These are phyloP conservation scores for Kuraishia molischiana DNA, from an alignment of 805 yeast genomes.

Conservation along the genomic window DNA sequence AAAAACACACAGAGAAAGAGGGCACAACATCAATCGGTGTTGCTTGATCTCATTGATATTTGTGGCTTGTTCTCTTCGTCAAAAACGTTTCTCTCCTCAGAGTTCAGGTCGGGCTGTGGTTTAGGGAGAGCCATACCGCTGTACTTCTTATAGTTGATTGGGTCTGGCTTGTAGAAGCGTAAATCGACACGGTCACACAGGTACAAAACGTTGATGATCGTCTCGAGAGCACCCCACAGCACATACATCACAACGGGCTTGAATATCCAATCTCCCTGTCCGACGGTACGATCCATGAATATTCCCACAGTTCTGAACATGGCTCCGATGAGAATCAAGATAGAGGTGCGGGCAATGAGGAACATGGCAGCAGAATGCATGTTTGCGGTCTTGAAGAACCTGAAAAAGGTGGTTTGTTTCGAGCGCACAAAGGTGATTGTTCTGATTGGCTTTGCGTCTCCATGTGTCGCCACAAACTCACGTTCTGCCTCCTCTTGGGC, in stretches of 20 bases:
- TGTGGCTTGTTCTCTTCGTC: too few species aligned
- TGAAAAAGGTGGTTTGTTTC: not conserved
- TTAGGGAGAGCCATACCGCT: not conserved
- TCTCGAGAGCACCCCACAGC: constrained; percentile 61
- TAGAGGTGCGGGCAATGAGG: constrained; percentile 34
- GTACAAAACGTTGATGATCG: constrained; percentile 44
- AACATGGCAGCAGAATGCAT: constrained; percentile 26
- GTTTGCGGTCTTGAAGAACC: not conserved
- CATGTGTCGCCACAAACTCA: constrained; percentile 8
- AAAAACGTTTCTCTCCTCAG: too few species aligned
- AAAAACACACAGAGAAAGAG: too few species aligned
- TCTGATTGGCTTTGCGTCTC: not conserved
- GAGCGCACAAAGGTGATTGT: not conserved
- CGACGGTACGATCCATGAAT: constrained; percentile 23
- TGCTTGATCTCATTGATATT: too few species aligned
- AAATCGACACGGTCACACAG: constrained; percentile 60
- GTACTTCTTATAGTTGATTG: not conserved
- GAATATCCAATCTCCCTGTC: constrained; percentile 31
- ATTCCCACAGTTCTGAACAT: constrained; percentile 38
- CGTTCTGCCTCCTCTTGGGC: constrained; percentile 28
- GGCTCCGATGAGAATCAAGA: constrained; percentile 40
- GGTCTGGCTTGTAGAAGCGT: constrained; percentile 72
- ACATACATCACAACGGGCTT: constrained; percentile 55
- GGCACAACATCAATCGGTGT: too few species aligned
- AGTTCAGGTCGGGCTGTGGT: too few species aligned